Conservation (phyloP, 257 asterid species). For the Ocimum tenuiflorum region DNA sequence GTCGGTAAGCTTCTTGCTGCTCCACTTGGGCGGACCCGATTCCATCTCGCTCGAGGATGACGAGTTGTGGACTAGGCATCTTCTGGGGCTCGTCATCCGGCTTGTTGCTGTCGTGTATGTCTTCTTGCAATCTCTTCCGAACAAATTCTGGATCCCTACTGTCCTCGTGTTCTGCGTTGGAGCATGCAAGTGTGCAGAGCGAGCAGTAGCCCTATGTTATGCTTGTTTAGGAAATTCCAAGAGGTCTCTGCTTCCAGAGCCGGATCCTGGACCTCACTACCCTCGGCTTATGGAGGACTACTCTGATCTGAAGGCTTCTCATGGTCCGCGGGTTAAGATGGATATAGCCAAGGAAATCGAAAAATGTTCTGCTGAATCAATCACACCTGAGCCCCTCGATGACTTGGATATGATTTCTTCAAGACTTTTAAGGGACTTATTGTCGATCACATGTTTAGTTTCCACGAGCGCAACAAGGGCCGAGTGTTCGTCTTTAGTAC, state of each 20-base stretch:
- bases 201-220: constrained; percentile 1
- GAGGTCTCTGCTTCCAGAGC: constrained; percentile 12
- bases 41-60: constrained; percentile 26
- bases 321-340: not conserved
- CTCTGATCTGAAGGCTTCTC: not conserved
- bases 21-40: constrained; percentile 31
- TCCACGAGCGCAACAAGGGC: constrained; percentile 15
- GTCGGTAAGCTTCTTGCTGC: not conserved
- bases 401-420: not conserved
- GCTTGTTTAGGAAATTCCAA: constrained; percentile 16
- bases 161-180: constrained; percentile 13
- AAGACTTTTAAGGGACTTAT: constrained; percentile 20
- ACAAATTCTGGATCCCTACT: not conserved
- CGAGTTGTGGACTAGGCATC: constrained; percentile 24
- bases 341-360: not conserved
- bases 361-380: too few relatives aligned
- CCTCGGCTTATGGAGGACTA: constrained; percentile 26
- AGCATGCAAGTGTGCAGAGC: constrained; percentile 23
- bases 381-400: not conserved
- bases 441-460: constrained; percentile 20
- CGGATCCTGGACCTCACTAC: constrained; percentile 27
- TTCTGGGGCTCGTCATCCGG: constrained; percentile 9
- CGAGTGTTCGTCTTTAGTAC: not conserved
- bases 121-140: not conserved
- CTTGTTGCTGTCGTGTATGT: not conserved